Base-by-base conservation (phyloP, 805 yeast species). In the Saccharomycopsis oosterbeekiorum region DNA sequence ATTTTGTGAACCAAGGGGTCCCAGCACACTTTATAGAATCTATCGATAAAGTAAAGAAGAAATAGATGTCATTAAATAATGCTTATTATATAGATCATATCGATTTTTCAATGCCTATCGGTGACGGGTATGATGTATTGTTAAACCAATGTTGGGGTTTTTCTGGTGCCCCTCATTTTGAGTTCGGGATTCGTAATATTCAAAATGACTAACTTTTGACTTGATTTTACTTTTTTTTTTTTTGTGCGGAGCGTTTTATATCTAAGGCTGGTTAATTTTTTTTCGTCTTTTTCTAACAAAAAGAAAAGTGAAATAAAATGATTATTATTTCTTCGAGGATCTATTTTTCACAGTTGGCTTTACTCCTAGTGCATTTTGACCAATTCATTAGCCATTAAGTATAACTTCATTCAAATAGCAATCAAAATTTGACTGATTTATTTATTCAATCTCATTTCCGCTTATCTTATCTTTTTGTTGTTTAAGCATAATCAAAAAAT, bases 11-110 rank as follows among this genome's bases (percentile, higher is more conserved):
- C 4, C 75, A 83, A 62, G 96, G 96, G 0, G 73, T 93, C 29
- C 85, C 86, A 26, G 70, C 79, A 3, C 71, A 78, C 17, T 88
- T 86, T 85, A 84, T 93, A 17, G 80, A 79, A 26, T 80, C 82
- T 61, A 84, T 80, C 61, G 88, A 88, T 67, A 86, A 84, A 68
- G 42, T 47, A 6, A 61, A 55, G 36, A 58, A 42, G 21, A 42
- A 42, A 42, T 17, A 42, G 21, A 17, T 19, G 21, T 42, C 50
- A 37, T 14, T 37, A 37, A 37, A 37, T 37, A 37, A 6, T 8
- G 41, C 9, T 14, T 12, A 37, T 14, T 37, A 4, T 5, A 37
- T 37, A 37, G 15, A 5, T 37, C 41, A 5, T 37, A 37, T 37
- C 15, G 15, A 12, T 12, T 3, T 37, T 37, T 29, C 34, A 29